These are phyloP conservation scores for Neurospora sp. DNA, from an alignment of 495 filamentous ascomycete genomes.

Conservation along the genomic window DNA sequence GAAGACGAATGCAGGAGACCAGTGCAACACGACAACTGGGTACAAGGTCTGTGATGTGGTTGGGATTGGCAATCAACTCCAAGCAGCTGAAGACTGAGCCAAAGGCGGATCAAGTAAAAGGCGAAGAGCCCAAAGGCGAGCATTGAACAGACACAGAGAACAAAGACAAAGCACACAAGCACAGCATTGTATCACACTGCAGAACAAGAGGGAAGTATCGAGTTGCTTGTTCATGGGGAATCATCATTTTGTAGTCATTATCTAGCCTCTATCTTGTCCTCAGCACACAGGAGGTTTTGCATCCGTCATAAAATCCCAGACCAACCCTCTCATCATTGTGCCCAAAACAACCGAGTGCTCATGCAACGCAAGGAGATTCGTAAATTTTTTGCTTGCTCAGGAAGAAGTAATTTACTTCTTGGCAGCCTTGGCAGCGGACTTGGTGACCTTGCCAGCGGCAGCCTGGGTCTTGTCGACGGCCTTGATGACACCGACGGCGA, in stretches of 20 bases:
- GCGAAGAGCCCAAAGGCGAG: neutral
- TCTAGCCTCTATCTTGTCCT: slow-evolving; percentile 44
- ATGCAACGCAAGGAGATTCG: slow-evolving; percentile 32
- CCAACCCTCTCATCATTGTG: slow-evolving; percentile 34
- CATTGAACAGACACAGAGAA: neutral
- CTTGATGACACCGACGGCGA: slow-evolving; percentile 95
- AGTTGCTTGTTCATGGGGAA: slow-evolving; percentile 4
- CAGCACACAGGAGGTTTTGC: slow-evolving; percentile 42
- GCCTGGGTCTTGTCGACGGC: slow-evolving; percentile 39
- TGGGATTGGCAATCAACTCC: neutral
- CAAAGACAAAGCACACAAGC: neutral
- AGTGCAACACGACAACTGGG: too few species aligned
- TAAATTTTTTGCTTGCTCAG: slow-evolving; percentile 12
- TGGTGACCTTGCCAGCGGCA: slow-evolving; percentile 45
- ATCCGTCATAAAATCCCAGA: slow-evolving; percentile 30
- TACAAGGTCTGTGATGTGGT: neutral
- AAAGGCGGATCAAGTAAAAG: neutral
- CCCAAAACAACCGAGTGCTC: slow-evolving; percentile 35
- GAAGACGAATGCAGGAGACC: too few species aligned
- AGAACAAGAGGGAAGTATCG: neutral
- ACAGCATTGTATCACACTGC: neutral
- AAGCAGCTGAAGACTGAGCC: neutral
- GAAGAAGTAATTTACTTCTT: slow-evolving; percentile 39
- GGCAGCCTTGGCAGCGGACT: slow-evolving; percentile 66
- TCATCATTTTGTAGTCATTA: slow-evolving; percentile 24